These are phyloP conservation scores for Athelia sp. DNA, from an alignment of 1,284 basidiomycete species.

Conservation along the genomic window DNA sequence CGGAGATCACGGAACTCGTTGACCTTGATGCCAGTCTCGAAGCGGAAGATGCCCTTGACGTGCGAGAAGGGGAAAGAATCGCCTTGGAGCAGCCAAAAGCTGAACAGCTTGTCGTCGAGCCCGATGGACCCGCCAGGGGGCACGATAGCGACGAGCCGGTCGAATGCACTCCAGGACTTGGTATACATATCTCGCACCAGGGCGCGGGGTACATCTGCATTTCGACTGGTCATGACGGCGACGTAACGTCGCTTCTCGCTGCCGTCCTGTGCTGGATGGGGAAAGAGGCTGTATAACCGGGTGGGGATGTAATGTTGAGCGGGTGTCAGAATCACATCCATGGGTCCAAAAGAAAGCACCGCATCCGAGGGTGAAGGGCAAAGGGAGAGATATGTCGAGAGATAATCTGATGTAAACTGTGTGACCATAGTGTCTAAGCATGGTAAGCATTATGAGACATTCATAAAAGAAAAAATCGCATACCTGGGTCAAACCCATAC, in stretches of 20 bases:
- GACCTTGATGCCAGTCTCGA: slow-evolving; percentile 80
- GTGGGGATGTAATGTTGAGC: slow-evolving; percentile 69
- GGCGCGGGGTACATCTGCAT: slow-evolving; percentile 79
- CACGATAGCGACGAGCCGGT: slow-evolving; percentile 77
- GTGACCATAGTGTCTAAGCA: slow-evolving; percentile 61
- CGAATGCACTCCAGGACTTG: slow-evolving; percentile 85
- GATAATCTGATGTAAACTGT: slow-evolving; percentile 70
- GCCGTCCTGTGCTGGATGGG: slow-evolving; percentile 73
- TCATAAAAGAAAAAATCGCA: slow-evolving; percentile 13
- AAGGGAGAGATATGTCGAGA: slow-evolving; percentile 71
- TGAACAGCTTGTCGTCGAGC: slow-evolving; percentile 85
- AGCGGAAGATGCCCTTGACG: slow-evolving; percentile 81
- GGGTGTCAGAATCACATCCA: slow-evolving; percentile 69
- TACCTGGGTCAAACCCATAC: slow-evolving; percentile 75
- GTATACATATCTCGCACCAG: slow-evolving; percentile 85
- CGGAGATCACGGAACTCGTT: slow-evolving; percentile 81
- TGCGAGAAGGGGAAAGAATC: slow-evolving; percentile 68
- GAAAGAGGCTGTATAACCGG: slow-evolving; percentile 63
- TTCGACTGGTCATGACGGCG: slow-evolving; percentile 63
- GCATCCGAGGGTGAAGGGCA: slow-evolving; percentile 66
- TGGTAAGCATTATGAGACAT: slow-evolving; percentile 4
- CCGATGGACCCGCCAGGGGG: slow-evolving; percentile 84
- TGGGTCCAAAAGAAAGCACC: slow-evolving; percentile 71
- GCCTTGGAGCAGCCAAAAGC: slow-evolving; percentile 79
- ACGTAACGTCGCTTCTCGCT: slow-evolving; percentile 70